Evolutionary conservation across 2,329 filamentous ascomycete genomes (phyloP).

Genomic region (Colletotrichum coccodes): DNA sequence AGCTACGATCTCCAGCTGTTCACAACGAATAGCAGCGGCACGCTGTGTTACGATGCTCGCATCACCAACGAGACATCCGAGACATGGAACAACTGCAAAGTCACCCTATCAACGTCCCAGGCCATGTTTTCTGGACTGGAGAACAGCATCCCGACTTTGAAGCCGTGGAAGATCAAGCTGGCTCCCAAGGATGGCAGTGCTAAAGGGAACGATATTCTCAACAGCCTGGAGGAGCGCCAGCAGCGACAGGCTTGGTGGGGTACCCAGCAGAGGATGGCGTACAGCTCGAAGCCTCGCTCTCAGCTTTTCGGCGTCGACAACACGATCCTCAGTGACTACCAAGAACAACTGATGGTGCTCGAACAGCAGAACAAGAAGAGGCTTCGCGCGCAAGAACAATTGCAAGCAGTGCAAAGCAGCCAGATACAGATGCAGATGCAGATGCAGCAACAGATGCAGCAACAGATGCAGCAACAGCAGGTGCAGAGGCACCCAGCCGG

Average conservation of each 20-base stretch:
- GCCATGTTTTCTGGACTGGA: slow-evolving; percentile 66
- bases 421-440: not conserved
- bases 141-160: slow-evolving; percentile 63
- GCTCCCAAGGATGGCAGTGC: slow-evolving; percentile 39
- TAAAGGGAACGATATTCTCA: slow-evolving; percentile 41
- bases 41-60: slow-evolving; percentile 70
- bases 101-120: slow-evolving; percentile 72
- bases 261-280: slow-evolving; percentile 36
- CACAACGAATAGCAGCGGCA: slow-evolving; percentile 61
- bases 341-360: not conserved
- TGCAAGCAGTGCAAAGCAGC: too few species aligned
- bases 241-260: slow-evolving; percentile 45
- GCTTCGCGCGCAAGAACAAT: not conserved
- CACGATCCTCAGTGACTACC: not conserved
- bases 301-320: slow-evolving; percentile 15
- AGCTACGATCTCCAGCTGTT: slow-evolving; percentile 72
- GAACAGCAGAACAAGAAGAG: not conserved
- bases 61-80: slow-evolving; percentile 72
- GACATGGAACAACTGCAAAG: slow-evolving; percentile 68
- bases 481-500: not conserved
- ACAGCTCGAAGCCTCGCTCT: slow-evolving; percentile 39
- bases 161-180: slow-evolving; percentile 67
- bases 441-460: not conserved
- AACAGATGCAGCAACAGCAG: not conserved
- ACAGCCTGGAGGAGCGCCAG: slow-evolving; percentile 50